Percentiles rank a stretch among this genome's conserved stretches.
Evolutionary conservation across 352 stramenopile species (phyloP).

Genomic region (Phytophthora nicotianae): DNA sequence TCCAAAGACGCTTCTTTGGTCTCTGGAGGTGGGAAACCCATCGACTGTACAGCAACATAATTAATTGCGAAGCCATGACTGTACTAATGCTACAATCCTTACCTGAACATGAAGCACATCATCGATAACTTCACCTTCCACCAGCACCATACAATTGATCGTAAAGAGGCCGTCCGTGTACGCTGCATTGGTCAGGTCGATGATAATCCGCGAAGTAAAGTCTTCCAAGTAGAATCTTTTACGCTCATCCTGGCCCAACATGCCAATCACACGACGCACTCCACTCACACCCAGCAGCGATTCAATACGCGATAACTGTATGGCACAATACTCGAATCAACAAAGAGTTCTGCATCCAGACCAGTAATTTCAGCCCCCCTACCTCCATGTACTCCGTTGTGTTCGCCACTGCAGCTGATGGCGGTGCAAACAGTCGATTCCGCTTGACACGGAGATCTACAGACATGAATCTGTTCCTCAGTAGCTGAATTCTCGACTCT

Average conservation of each 20-base stretch:
- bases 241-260: conserved; percentile 86
- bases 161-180: conserved; percentile 91
- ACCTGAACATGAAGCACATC: conserved; percentile 91
- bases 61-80: background rate
- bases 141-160: conserved; percentile 92
- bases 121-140: conserved; percentile 94
- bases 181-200: conserved; percentile 75
- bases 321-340: conserved; percentile 1
- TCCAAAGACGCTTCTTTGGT: conserved; percentile 71
- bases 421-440: conserved; percentile 83
- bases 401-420: conserved; percentile 57
- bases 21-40: conserved; percentile 92
- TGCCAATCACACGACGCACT: conserved; percentile 80
- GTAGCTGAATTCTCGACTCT: conserved; percentile 63
- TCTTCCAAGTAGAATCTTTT: conserved; percentile 83
- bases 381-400: conserved; percentile 67
- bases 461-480: conserved; percentile 70
- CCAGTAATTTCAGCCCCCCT: background rate
- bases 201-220: conserved; percentile 78
- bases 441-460: conserved; percentile 79
- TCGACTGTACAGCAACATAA: conserved; percentile 53
- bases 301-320: conserved; percentile 84
- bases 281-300: conserved; percentile 83
- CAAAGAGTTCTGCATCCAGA: background rate
- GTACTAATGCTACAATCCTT: conserved; percentile 11